A percentile compares a stretch with the other conserved stretches of the same genome.
Evolutionary conservation across 1,284 basidiomycete genomes (phyloP).

Genomic region (Athelia psychrophila): DNA sequence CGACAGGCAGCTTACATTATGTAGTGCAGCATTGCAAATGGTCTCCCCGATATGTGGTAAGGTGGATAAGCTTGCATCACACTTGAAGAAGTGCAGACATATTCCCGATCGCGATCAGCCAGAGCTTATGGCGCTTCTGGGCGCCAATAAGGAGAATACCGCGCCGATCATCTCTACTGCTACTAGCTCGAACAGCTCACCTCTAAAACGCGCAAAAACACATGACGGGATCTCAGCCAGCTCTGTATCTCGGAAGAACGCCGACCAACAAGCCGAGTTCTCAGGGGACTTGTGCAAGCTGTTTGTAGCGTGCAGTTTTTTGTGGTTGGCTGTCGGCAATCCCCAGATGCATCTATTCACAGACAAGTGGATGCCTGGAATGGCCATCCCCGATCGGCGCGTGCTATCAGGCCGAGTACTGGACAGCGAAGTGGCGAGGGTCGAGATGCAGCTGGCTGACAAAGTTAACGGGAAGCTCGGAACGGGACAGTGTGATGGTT

Average conservation of each 20-base stretch:
- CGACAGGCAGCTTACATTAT: neutral
- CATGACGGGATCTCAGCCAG: neutral
- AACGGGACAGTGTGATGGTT: constrained; percentile 29
- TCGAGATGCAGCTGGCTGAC: constrained; percentile 8
- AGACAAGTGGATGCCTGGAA: neutral
- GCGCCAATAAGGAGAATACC: neutral
- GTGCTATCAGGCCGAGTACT: neutral
- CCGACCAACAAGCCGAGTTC: neutral
- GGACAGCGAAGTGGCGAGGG: constrained; percentile 10
- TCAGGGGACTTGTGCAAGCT: neutral
- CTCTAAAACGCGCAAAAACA: neutral
- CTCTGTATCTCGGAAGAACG: neutral
- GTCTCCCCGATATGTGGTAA: neutral
- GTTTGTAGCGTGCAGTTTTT: neutral
- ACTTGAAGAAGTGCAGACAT: neutral
- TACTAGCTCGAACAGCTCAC: neutral
- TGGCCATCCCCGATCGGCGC: neutral
- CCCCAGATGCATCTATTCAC: neutral
- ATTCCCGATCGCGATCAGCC: neutral
- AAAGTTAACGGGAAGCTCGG: constrained; percentile 14
- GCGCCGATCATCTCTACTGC: neutral
- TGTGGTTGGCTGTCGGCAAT: neutral
- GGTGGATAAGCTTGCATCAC: neutral
- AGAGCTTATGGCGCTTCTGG: neutral
- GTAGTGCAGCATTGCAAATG: neutral